Conservation (phyloP, 2,329 filamentous ascomycete species). For the Colletotrichum salicis region DNA sequence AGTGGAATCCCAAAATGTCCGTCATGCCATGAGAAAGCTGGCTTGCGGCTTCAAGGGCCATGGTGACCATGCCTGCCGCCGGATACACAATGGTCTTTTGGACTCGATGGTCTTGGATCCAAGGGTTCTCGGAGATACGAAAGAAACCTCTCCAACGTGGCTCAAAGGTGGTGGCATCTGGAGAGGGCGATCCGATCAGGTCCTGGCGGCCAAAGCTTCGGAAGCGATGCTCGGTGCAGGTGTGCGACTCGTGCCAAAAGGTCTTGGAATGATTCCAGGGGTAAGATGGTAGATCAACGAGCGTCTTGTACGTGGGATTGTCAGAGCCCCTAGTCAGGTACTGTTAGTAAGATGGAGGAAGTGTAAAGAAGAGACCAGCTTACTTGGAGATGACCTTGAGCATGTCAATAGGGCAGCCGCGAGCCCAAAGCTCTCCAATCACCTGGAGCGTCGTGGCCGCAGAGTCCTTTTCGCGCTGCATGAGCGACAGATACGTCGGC, state of each 20-base stretch:
- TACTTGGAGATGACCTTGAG: constrained; percentile 41
- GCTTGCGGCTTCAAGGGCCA: constrained; percentile 59
- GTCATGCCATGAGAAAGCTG: constrained; percentile 47
- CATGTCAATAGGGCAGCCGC: constrained; percentile 47
- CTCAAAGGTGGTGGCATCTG: constrained; percentile 56
- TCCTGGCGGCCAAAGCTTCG: constrained; percentile 59
- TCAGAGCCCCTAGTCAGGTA: constrained; percentile 13
- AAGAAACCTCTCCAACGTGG: constrained; percentile 62
- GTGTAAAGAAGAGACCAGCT: not conserved
- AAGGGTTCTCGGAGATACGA: constrained; percentile 60
- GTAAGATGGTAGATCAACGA: constrained; percentile 61
- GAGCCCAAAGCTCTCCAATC: constrained; percentile 50
- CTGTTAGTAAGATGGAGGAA: constrained; percentile 7
- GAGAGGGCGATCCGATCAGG: constrained; percentile 59
- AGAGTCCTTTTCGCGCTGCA: constrained; percentile 42
- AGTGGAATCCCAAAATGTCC: constrained; percentile 51
- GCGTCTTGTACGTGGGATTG: constrained; percentile 35
- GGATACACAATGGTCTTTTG: constrained; percentile 63
- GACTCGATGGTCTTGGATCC: constrained; percentile 63
- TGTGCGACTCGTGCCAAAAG: constrained; percentile 65
- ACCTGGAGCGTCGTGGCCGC: constrained; percentile 43
- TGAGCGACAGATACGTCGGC: constrained; percentile 41
- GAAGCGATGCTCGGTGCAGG: constrained; percentile 55
- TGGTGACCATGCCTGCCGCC: constrained; percentile 60
- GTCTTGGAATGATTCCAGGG: constrained; percentile 63